Evolutionary conservation across 2,329 filamentous ascomycete genomes (phyloP), one percentile per base, ranked within the genome.

Genomic region (Pestalotiopsis sp.): DNA sequence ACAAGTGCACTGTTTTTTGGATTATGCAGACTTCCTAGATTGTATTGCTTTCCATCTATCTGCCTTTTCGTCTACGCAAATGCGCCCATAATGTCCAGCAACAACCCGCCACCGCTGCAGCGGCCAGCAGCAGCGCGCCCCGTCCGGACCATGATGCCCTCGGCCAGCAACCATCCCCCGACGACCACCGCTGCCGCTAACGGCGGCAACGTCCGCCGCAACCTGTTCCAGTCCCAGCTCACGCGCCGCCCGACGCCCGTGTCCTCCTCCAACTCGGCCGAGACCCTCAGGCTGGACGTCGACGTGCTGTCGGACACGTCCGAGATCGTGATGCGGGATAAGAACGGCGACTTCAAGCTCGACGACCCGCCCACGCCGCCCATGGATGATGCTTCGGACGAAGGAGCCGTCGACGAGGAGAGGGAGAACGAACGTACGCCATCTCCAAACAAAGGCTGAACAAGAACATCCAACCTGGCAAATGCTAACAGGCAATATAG

Each of bases 321-420:
- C 0, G 88, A 90, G 72, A 91, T 92, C 68, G 86, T 92, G 9
- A 85, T 91, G 60, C 83, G 90, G 71, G 86, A 91, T 74, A 81
- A 86, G 77, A 86, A 90, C 73, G 90, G 89, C 63, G 88, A 91
- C 71, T 85, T 90, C 68, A 85, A 90, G 76, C 79, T 91, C n/a
- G 83, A 82, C 17, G 87, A 89, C 69, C 86, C 86, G 60, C 87
- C 85, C 0, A 83, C 85, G 70, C 84, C 85, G 14, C 79, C 82
- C 7, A 78, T 86, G 36, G 87, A 89, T 63, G 87, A 88, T 45
- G 82, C 86, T 17, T 62, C 59, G 20, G 86, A 87, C 66, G 85
- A 87, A 76, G 85, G 85, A 68, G 85, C 83, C 27, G 79, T 86
- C 61, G 91, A 90, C 73, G 87, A 90, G 67, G 84, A 82, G 70